Base-by-base conservation (phyloP, 106 monocot species). In the Acanthochlamys bracteata region DNA sequence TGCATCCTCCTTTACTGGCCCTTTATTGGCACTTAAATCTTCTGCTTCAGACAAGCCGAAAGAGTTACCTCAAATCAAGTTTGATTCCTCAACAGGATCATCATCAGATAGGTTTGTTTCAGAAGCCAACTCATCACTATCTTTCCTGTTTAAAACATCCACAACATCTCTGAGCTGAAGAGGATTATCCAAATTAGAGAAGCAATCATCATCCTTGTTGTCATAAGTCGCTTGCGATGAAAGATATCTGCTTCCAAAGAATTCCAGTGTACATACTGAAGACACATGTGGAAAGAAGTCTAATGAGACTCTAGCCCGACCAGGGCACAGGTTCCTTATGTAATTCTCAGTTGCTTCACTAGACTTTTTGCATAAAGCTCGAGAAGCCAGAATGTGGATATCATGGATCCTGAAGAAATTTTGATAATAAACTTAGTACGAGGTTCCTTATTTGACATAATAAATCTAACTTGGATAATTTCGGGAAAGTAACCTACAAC, bases 121-220 rank as follows among this genome's bases (percentile, higher is more conserved):
- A 59, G 45, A 45, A 63, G 24, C 43, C 26, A 46, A 20, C 10
- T 67, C 41, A 2, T 75, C 68, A 23, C 19, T 59, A 55, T 73
- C 54, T 21, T 61, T 64, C 41, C 55, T 54, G 22, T 59, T 61
- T 3, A 39, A 33, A 41, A 11, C 11, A 24, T 20, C 62, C 6
- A 16, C 59, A 39, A 23, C 41, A 57, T 57, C 63, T 33, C 33
- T 62, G 45, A 41, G 41, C 63, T 78, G 83, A 20, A 71, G 57
- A 59, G 66, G 66, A 15, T 33, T 41, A 16, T 85, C 88, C 2
- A 93, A 64, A 53, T 84, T 85, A 61, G 85, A 93, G 70, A 83
- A 80, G 0, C 80, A 82, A 57, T 88, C 82, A 74, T 76, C 66
- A 19, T 54, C 53, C 7, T 71, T 73, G 16, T 60, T 54, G 24